Conservation (phyloP, 495 filamentous ascomycete genomes). For the Lichenothelia convexa region DNA sequence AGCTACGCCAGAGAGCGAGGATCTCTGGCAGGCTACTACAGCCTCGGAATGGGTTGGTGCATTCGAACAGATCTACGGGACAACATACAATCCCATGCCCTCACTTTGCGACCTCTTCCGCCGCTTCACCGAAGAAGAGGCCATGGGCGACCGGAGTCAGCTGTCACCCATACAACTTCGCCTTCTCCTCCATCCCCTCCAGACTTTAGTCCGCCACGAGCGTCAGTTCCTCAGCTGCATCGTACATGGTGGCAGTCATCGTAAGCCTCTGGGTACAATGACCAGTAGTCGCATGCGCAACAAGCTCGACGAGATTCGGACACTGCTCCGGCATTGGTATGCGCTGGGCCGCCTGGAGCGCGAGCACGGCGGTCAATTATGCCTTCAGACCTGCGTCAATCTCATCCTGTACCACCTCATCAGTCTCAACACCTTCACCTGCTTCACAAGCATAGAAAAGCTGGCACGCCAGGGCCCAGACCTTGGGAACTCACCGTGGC, state of each 20-base stretch:
- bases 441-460: slow-evolving; percentile 6
- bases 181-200: neutral
- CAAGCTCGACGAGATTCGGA: neutral
- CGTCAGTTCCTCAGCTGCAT: neutral
- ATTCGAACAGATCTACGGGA: neutral
- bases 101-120: neutral
- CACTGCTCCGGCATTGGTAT: slow-evolving; percentile 7
- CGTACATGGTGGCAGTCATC: neutral
- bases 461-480: slow-evolving; percentile 5
- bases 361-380: neutral
- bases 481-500: slow-evolving; percentile 5
- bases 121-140: neutral
- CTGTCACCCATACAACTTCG: neutral
- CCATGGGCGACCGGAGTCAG: neutral
- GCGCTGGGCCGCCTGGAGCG: neutral
- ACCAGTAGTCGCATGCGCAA: neutral
- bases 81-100: slow-evolving; percentile 1
- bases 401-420: slow-evolving; percentile 11
- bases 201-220: neutral
- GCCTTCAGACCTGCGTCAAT: slow-evolving; percentile 4
- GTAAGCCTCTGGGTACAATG: neutral
- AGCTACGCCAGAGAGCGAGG: slow-evolving; percentile 8
- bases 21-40: slow-evolving; percentile 5
- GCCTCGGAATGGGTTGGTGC: neutral
- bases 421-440: slow-evolving; percentile 7